Conservation (phyloP, 768 basidiomycete genomes). For the Fistulinella prunicolor region DNA sequence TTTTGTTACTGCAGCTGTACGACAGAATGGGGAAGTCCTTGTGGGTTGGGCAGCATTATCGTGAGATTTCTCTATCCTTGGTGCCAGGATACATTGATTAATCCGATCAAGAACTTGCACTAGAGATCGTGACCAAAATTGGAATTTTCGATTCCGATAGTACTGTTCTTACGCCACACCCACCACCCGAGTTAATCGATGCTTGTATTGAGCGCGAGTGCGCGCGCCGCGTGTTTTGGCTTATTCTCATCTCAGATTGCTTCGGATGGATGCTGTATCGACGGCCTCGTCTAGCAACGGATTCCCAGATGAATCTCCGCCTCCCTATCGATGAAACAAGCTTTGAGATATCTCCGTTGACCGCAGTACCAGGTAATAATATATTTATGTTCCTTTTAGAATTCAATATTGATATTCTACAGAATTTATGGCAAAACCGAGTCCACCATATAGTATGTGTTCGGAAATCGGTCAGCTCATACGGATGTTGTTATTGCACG, state of each 20-base stretch:
- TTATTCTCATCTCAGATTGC: constrained; percentile 61
- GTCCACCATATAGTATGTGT: constrained; percentile 49
- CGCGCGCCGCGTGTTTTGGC: constrained; percentile 79
- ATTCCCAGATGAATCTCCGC: constrained; percentile 53
- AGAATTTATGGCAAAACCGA: constrained; percentile 70
- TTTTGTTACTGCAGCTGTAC: constrained; percentile 69
- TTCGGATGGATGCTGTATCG: constrained; percentile 39
- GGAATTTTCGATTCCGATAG: constrained; percentile 63
- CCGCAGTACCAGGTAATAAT: constrained; percentile 31
- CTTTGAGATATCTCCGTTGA: constrained; percentile 64
- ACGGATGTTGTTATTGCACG: constrained; percentile 63
- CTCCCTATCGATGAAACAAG: constrained; percentile 80
- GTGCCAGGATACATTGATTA: constrained; percentile 5
- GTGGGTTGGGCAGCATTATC: constrained; percentile 29
- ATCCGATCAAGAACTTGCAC: constrained; percentile 49
- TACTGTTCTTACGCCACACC: constrained; percentile 55
- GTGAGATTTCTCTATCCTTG: constrained; percentile 22
- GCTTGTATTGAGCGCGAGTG: constrained; percentile 71
- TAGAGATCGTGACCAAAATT: constrained; percentile 64
- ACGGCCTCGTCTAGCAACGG: constrained; percentile 35
- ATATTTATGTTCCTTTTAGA: neutral
- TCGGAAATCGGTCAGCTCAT: constrained; percentile 73
- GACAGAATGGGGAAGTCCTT: constrained; percentile 45
- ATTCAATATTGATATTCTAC: constrained; percentile 7
- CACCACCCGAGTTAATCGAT: constrained; percentile 57